These are phyloP conservation scores for Aegilops longissima DNA, from an alignment of 176 grass and related monocot genomes.

Conservation along the genomic window DNA sequence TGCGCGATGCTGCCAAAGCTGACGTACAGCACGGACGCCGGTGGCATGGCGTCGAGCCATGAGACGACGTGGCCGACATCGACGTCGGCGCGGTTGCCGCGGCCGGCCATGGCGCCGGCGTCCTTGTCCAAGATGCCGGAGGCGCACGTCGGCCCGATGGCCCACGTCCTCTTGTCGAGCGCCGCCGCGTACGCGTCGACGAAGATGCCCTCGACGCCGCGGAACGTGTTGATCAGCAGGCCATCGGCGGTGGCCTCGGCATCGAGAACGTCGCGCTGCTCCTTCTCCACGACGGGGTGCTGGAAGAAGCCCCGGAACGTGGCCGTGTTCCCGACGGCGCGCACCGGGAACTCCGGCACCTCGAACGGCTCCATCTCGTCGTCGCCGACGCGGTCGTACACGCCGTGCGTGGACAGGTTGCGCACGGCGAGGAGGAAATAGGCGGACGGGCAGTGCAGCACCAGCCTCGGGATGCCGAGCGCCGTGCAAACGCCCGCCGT, in stretches of 20 bases:
- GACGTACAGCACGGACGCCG: constrained; percentile 44
- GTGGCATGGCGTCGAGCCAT: constrained; percentile 40
- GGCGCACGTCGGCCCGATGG: constrained; percentile 26
- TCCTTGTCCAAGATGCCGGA: background rate
- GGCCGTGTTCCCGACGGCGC: constrained; percentile 17
- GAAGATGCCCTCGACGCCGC: constrained; percentile 18
- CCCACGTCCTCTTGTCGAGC: constrained; percentile 35
- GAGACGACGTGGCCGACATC: background rate
- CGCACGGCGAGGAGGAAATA: constrained; percentile 10
- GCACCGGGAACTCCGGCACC: constrained; percentile 33
- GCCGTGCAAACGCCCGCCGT: background rate
- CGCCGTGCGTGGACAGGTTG: constrained; percentile 1
- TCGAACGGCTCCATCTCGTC: constrained; percentile 27
- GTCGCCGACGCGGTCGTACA: background rate
- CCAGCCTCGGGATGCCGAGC: constrained; percentile 12
- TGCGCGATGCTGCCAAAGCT: constrained; percentile 48
- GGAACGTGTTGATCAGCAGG: constrained; percentile 44
- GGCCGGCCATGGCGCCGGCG: background rate
- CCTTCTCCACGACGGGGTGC: background rate
- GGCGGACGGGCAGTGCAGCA: constrained; percentile 7
- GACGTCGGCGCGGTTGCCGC: constrained; percentile 35
- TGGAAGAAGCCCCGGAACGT: constrained; percentile 26
- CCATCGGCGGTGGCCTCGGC: constrained; percentile 37
- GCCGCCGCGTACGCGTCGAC: constrained; percentile 29
- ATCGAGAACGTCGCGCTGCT: background rate